Base-by-base conservation (phyloP, 2,329 filamentous ascomycete species). In the Kalaharituber pfeilii region DNA sequence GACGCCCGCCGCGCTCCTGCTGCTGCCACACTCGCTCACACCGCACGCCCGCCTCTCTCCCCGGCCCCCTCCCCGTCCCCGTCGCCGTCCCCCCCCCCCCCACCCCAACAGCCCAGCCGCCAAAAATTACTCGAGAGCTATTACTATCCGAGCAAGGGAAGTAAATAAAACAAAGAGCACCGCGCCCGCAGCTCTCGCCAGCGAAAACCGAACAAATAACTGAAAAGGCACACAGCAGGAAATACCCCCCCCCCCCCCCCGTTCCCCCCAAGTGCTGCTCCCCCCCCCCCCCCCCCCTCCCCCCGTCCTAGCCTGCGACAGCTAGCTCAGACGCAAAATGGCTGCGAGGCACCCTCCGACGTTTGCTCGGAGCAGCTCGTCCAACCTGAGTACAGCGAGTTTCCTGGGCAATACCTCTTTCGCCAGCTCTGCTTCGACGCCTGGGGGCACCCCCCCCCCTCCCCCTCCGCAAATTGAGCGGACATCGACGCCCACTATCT, bases 361-460 rank as follows among this genome's bases (percentile, higher is more conserved):
- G 28, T 59, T 61, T 53, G 55, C 50, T 51, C 53, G 53, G 33
- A 60, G 59, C 50, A 57, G 59, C 53, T 61, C 59, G 53, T 60
- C 59, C 26, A 59, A 56, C 52, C 54, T 61, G 52, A 60, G 54
- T 30, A 50, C 59, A 49, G 57, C 55, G 54, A 59, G 58, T 36
- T 60, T 58, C 53, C 52, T 58, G 53, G 53, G 57, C 47, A 52
- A 57, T 39, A 57, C 56, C 8, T 61, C 59, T n/a, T 61, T 61
- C 29, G 53, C 56, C 45, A 73, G 66, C 64, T 91, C 60, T 81
- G 81, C 68, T 78, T 95, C 62, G 81, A 85, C 22, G 72, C 74
- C 53, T 76, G 81, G 22, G 74, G 77, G 61, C 80, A 84, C 62
- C 75, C 78, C 57, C 76, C 79, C 55, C 94, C 79, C 55, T 94